Conservation (phyloP, 208 protist genomes). For the Acanthamoeba culbertsoni region DNA sequence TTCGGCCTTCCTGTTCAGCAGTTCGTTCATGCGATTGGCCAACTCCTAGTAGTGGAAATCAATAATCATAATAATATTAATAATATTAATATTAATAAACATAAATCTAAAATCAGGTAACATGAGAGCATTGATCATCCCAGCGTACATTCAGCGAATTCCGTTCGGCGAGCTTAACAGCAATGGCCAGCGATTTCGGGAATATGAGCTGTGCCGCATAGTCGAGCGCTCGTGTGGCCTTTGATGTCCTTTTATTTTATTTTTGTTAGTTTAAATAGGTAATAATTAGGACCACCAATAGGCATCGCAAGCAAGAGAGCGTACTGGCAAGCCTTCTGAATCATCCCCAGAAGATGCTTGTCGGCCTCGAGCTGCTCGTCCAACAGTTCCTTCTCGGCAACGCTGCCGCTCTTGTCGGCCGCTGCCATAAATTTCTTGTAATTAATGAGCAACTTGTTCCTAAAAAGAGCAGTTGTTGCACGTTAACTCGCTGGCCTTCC, state of each 20-base stretch:
- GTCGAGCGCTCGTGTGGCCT: neutral
- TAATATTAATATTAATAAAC: neutral
- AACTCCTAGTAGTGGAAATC: neutral
- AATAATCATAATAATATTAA: neutral
- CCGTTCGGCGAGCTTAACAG: neutral
- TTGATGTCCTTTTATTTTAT: neutral
- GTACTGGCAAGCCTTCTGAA: neutral
- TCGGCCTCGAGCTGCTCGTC: neutral
- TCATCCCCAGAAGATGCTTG: neutral
- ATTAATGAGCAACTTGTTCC: neutral
- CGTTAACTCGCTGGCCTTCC: neutral
- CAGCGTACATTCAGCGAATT: neutral
- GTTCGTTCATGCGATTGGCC: neutral
- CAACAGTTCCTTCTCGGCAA: neutral
- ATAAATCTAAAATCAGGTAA: too few species aligned
- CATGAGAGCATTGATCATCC: too few species aligned
- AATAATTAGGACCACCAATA: too few species aligned
- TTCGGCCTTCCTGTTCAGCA: neutral
- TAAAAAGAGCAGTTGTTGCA: neutral
- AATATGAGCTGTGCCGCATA: neutral
- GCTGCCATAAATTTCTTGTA: neutral
- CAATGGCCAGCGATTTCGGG: neutral
- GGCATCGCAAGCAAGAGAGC: neutral
- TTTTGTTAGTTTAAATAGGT: too few species aligned
- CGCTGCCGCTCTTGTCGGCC: neutral